phyloP scores from a whole-genome alignment of 73 alveolate genomes.

The Paramecium pentaurelia region DNA sequence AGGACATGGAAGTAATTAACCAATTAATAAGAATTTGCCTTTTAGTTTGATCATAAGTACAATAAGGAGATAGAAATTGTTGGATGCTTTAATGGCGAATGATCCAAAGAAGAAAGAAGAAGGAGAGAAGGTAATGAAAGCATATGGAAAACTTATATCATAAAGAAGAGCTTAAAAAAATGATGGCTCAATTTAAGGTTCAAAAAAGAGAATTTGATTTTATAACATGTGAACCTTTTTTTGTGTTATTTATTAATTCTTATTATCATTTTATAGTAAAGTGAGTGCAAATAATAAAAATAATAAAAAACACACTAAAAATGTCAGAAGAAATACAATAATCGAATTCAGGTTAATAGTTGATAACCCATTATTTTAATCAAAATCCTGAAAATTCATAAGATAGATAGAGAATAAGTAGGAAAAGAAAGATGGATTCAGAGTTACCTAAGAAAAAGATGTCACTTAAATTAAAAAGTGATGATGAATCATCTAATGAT shows the following conservation, averaged over 20 bases:
- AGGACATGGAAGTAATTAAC: slow-evolving; percentile 57
- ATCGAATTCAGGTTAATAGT: background rate
- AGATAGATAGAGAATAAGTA: background rate
- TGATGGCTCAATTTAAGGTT: slow-evolving; percentile 31
- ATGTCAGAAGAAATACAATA: slow-evolving; percentile 35
- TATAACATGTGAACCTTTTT: background rate
- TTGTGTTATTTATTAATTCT: background rate
- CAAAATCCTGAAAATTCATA: slow-evolving; percentile 1
- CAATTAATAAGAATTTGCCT: slow-evolving; percentile 57
- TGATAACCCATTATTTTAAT: background rate
- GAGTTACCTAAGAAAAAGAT: background rate
- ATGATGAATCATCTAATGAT: slow-evolving; percentile 13
- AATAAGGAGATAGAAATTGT: slow-evolving; percentile 54
- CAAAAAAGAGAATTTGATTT: background rate
- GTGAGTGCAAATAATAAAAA: background rate
- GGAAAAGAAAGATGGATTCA: background rate
- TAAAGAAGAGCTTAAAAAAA: slow-evolving; percentile 5
- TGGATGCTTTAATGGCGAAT: slow-evolving; percentile 60
- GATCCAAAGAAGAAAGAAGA: slow-evolving; percentile 55
- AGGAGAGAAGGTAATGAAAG: slow-evolving; percentile 64
- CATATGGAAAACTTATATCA: slow-evolving; percentile 48
- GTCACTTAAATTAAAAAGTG: background rate
- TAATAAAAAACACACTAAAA: background rate
- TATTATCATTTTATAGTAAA: background rate
- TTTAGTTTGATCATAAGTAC: slow-evolving; percentile 52